A percentile compares a stretch with the other conserved stretches of the same genome.
Evolutionary conservation across 1,284 basidiomycete genomes (phyloP).

Genomic region (Apiotrichum porosum): DNA sequence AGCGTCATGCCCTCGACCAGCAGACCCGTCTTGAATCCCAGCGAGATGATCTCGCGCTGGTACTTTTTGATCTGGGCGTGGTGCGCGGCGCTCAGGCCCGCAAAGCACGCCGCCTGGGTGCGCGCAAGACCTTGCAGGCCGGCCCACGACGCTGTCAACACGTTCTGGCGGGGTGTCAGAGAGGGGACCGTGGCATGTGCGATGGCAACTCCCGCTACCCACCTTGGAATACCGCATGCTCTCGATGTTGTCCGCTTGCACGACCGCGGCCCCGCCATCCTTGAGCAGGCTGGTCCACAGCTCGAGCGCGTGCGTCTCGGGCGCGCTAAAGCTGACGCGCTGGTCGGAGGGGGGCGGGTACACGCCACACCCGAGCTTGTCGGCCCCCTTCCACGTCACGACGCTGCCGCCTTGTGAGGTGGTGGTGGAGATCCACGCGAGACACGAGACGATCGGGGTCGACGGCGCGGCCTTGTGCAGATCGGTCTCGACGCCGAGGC

Average conservation of each 20-base stretch:
- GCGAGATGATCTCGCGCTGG: constrained; percentile 36
- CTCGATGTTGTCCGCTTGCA: constrained; percentile 27
- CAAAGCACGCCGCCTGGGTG: constrained; percentile 27
- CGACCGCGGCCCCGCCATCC: constrained; percentile 24
- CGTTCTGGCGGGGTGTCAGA: constrained; percentile 32
- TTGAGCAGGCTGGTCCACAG: constrained; percentile 21
- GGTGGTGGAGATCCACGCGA: constrained; percentile 38
- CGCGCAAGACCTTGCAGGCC: constrained; percentile 39
- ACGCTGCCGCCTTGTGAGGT: constrained; percentile 27
- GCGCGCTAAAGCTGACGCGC: constrained; percentile 6
- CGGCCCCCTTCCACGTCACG: constrained; percentile 37
- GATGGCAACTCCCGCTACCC: neutral
- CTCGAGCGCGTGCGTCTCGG: constrained; percentile 23
- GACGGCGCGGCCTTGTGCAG: constrained; percentile 53
- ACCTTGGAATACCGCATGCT: constrained; percentile 37
- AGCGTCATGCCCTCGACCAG: constrained; percentile 33
- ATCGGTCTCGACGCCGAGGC: constrained; percentile 66
- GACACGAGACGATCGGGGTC: constrained; percentile 36
- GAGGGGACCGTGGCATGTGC: neutral
- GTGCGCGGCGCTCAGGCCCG: constrained; percentile 18
- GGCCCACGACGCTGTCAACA: constrained; percentile 43
- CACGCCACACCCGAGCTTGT: constrained; percentile 33
- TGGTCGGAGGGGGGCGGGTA: constrained; percentile 27
- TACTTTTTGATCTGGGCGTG: constrained; percentile 31
- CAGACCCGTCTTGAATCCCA: constrained; percentile 37